Base-by-base conservation (phyloP, 139 green algal species). In the Tetratostichococcus sp. region DNA sequence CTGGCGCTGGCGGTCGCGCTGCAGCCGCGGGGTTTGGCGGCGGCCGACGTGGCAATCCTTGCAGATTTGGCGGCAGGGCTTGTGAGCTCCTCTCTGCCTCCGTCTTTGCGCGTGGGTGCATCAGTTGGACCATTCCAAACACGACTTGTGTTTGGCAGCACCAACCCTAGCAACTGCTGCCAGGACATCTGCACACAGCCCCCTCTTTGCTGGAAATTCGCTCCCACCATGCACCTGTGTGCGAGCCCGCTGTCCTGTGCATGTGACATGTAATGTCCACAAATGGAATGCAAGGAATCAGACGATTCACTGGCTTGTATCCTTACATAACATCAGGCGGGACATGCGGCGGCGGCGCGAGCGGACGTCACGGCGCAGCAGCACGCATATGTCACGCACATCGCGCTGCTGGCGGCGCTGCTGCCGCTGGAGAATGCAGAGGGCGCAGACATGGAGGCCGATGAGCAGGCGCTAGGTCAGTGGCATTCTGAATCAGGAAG, bases 1-100 rank as follows among this genome's bases (percentile, higher is more conserved):
- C 83, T 94, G 69, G 80, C 90, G 32, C 91, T 91, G 35, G 77
- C 74, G 14, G 75, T 82, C 65, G 66, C 84, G 23, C 83, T 92
- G 1, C 75, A 80, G 30, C 84, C 83, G 73, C 79, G 80, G 0
- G 22, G 17, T 2, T 58, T 78, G 30, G 35, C 79, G 5, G 62
- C 85, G 1, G 73, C 39, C 1, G 80, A 90, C 39, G 78, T 91
- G 30, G 67, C 8, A 1, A 75, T 78, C 30, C 67, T 94, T 32
- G 28, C 87, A 30, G 83, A 86, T 35, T 71, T 92, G 74, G 62
- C 89, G 39, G 39, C 39, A 50, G 39, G 39, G 11, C 39, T 50
- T 6, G 39, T 50, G 39, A 11, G 35, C 68, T n/a, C n/a, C 65
- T 19, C 26, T 35, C 70, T 69, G 4, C 39, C 22, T 65, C 8